Evolutionary conservation across 176 grass and related monocot genomes (phyloP), one percentile per base, ranked within the genome.

Genomic region (Ampelocalamus luodianensis): DNA sequence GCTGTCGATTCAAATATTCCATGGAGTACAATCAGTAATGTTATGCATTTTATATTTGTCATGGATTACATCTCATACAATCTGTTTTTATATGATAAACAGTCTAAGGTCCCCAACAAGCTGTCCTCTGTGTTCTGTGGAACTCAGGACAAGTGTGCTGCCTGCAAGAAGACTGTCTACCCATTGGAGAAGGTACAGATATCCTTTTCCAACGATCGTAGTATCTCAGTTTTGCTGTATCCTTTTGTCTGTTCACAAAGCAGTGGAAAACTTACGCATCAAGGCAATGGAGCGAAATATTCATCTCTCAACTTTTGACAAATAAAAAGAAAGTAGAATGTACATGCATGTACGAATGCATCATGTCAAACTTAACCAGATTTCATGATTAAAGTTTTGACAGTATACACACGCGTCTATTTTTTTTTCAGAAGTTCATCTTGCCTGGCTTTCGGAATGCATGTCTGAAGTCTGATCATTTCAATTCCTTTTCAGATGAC

Each of bases 61-160:
- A 72, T 22, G 24, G 16, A 63, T 65, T 39, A 23, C 55, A 82
- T 45, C 49, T 90, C 71, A 81, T 69, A 51, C 18, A 10, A 49
- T 59, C 3, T 48, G 10, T 46, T 81, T 22, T 49, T 10, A 18
- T 65, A 18, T 88, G 6, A 58, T 78, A 11, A 59, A 58, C 76
- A 95, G 90, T 79, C 87, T 45, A 95, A 86, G 85, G 68, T 54
- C 44, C 90, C 93, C 71, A 90, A 84, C 90, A 94, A 88, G 71
- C 56, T 89, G 18, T 90, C 85, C 67, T 83, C 67, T 78, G 13
- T 95, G 46, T 88, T 92, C 72, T 86, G 83, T 77, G 88, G 93
- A 67, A 90, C 93, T 38, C 82, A 90, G 75, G 88, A 90, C 79
- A 90, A 92, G 78, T 92, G 82, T 82, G 56, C 88, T 71, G 78